Evolutionary conservation across 106 monocot species (phyloP).

Genomic region (Dendrobium catenatum): DNA sequence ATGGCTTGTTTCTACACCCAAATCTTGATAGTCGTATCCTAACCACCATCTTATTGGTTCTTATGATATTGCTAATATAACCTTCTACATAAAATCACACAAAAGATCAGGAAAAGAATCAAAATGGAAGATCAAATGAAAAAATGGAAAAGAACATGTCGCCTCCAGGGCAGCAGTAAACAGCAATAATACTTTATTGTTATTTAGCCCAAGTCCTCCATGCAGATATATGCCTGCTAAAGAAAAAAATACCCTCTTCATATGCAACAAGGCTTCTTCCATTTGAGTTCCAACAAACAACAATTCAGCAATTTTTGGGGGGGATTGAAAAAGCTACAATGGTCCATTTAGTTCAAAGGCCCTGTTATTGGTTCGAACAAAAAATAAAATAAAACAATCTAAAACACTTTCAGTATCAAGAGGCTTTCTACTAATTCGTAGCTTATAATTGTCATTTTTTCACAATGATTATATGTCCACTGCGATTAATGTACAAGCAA

Average conservation of each 20-base stretch:
- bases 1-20: slow-evolving; percentile 84
- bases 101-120: not conserved
- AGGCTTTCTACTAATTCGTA: not conserved
- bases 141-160: not conserved
- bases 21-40: slow-evolving; percentile 73
- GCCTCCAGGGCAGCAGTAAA: not conserved
- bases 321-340: too few species aligned
- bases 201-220: not conserved
- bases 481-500: too few species aligned
- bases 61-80: not conserved
- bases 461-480: not conserved
- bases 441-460: not conserved
- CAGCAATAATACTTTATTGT: not conserved
- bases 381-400: not conserved
- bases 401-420: not conserved
- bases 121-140: not conserved
- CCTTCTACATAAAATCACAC: not conserved
- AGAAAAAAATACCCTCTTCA: not conserved
- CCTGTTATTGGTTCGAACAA: not conserved
- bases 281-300: too few species aligned
- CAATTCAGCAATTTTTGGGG: too few species aligned
- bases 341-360: too few species aligned
- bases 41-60: slow-evolving; percentile 49
- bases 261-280: not conserved
- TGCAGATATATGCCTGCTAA: not conserved